A percentile compares a stretch with the other conserved stretches of the same genome.
phyloP scores from a whole-genome alignment of 2,329 filamentous ascomycete species.

The Massarina eburnea region DNA sequence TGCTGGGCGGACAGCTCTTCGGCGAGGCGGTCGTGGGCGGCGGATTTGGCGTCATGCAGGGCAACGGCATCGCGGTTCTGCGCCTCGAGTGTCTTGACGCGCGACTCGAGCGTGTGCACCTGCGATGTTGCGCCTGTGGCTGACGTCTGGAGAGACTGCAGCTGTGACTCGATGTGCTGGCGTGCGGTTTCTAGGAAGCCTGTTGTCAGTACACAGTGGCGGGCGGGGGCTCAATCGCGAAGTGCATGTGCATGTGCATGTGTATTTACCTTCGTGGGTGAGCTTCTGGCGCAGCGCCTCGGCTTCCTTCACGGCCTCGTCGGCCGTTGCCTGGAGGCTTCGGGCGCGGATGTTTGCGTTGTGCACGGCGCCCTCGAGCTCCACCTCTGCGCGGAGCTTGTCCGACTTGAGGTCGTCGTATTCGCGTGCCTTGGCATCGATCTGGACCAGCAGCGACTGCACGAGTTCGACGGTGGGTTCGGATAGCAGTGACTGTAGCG shows the following conservation, averaged over 20 bases:
- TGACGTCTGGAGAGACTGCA: conserved; percentile 75
- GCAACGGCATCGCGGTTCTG: conserved; percentile 90
- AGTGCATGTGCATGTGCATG: no score
- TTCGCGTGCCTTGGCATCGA: conserved; percentile 78
- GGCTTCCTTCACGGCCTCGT: conserved; percentile 81
- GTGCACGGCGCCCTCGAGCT: conserved; percentile 87
- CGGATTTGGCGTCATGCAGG: conserved; percentile 86
- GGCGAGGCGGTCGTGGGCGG: conserved; percentile 80
- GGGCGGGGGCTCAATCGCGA: conserved; percentile 1
- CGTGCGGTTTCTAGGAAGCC: conserved; percentile 68
- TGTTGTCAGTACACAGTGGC: conserved; percentile 17
- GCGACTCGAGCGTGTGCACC: conserved; percentile 74
- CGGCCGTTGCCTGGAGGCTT: conserved; percentile 75
- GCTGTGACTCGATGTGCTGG: conserved; percentile 76
- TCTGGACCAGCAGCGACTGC: conserved; percentile 69
- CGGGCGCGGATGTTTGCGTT: conserved; percentile 81
- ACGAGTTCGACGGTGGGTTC: conserved; percentile 79
- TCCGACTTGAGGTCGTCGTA: conserved; percentile 80
- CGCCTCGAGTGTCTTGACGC: conserved; percentile 82
- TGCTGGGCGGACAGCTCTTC: conserved; percentile 88
- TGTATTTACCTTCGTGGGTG: conserved; percentile 71
- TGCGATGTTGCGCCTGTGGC: conserved; percentile 72
- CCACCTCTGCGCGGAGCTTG: conserved; percentile 86
- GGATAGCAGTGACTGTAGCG: conserved; percentile 62
- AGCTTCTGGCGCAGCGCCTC: conserved; percentile 80